Conservation (phyloP, 2,329 filamentous ascomycete genomes). For the Ceratocystis papillata region DNA sequence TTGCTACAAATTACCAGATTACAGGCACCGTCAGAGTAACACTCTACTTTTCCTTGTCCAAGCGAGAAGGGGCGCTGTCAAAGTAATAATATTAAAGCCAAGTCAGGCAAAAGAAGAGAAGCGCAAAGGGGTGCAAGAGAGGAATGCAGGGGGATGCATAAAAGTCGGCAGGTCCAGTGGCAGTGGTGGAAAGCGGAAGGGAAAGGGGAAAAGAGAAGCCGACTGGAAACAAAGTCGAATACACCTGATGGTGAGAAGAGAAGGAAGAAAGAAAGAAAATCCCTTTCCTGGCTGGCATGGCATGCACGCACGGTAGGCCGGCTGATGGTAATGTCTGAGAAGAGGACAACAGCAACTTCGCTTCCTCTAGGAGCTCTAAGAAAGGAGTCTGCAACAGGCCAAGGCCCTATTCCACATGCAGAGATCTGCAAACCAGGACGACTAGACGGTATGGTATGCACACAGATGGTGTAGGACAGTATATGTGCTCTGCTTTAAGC, state of each 20-base stretch:
- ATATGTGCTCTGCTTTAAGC: too few relatives aligned
- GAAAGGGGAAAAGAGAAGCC: slow-evolving; percentile 10
- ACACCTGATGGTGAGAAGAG: not conserved
- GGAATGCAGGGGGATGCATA: not conserved
- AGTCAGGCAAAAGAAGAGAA: not conserved
- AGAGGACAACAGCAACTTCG: not conserved
- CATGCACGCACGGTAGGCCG: not conserved
- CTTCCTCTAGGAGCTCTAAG: not conserved
- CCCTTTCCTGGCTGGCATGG: not conserved
- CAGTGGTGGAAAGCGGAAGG: not conserved
- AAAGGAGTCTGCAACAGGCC: not conserved
- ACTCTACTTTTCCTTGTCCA: not conserved
- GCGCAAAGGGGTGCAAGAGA: not conserved
- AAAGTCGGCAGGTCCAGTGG: not conserved
- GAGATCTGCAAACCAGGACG: not conserved
- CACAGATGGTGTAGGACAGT: not conserved
- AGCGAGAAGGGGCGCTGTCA: not conserved
- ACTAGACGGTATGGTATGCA: not conserved
- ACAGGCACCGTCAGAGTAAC: not conserved
- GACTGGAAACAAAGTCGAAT: slow-evolving; percentile 4
- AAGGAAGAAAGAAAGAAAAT: not conserved
- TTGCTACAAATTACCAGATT: not conserved
- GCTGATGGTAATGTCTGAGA: not conserved
- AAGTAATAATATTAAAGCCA: not conserved
- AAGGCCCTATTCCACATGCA: not conserved